Evolutionary conservation across 108 stramenopile species (phyloP), one percentile per base, ranked within the genome.

Genomic region (Seminavis robusta): DNA sequence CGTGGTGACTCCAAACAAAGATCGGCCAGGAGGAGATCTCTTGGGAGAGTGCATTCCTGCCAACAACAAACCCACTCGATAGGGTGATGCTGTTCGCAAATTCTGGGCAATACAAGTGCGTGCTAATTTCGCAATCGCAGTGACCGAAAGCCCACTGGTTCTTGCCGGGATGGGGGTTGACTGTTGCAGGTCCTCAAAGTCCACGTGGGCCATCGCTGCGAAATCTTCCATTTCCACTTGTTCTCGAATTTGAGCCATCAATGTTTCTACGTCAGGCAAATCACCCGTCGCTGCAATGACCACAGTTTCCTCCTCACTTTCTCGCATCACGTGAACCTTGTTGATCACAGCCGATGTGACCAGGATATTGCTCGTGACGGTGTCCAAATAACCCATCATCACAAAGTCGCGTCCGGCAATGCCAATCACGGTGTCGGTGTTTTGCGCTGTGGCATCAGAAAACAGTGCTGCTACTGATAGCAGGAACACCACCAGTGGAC

Each of bases 351-450:
- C 69, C 11, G 80, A 78, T 19, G 88, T 86, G 66, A 83, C 53
- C 5, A 83, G 55, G 33, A 86, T 80, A 24, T 77, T 73, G 23
- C 68, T 58, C 1, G 60, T 67, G 0, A 79, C 65, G 31, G 73
- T 68, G 5, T 84, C 80, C 61, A 86, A 84, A 13, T 84, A 84
- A 33, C 77, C 89, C 60, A 90, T 53, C 72, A 90, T 54, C 23
- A 90, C 55, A 47, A 84, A 90, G 69, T 90, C 89, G 17, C 69
- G 66, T 11, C 88, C 88, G 7, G 78, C 78, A 41, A 90, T 71
- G 4, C 78, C 89, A 23, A 90, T 77, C 45, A 90, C 59, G 2
- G 88, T 90, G 55, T 90, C 88, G n/a, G 53, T 56, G n/a, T n/a
- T n/a, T n/a, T n/a, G n/a, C n/a, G n/a, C n/a, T n/a, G n/a, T n/a